phyloP scores from a whole-genome alignment of 768 basidiomycete species.

The Termitomyces sp. region DNA sequence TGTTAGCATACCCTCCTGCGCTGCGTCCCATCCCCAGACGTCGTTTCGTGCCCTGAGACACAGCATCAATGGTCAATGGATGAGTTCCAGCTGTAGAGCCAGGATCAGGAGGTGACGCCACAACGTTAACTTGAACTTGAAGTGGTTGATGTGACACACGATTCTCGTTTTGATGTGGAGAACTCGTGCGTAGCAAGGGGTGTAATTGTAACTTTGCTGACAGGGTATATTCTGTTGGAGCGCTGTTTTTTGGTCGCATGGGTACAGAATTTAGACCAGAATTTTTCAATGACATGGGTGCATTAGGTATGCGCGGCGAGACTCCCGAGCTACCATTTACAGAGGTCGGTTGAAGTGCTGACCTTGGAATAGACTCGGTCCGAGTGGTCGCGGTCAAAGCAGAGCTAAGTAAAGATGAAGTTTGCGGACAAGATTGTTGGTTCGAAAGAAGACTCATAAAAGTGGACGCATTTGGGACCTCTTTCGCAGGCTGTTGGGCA shows the following conservation, averaged over 20 bases:
- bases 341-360: not conserved
- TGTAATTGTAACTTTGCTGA: constrained; percentile 7
- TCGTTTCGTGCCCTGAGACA: constrained; percentile 40
- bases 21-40: constrained; percentile 61
- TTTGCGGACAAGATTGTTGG: not conserved
- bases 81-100: not conserved
- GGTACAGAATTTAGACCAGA: not conserved
- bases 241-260: not conserved
- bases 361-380: not conserved
- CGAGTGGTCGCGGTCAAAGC: not conserved
- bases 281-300: not conserved
- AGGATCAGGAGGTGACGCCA: constrained; percentile 11
- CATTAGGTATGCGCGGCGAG: not conserved
- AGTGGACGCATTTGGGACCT: not conserved
- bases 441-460: not conserved
- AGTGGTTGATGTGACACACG: not conserved
- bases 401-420: not conserved
- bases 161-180: not conserved
- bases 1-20: constrained; percentile 54
- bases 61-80: not conserved
- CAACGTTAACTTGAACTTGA: constrained; percentile 1
- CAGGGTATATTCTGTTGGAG: not conserved
- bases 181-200: not conserved
- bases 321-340: not conserved
- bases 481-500: not conserved